Evolutionary conservation across 371 early-diverging fungal genomes (phyloP).

Genomic region (Mucor racemosus): DNA sequence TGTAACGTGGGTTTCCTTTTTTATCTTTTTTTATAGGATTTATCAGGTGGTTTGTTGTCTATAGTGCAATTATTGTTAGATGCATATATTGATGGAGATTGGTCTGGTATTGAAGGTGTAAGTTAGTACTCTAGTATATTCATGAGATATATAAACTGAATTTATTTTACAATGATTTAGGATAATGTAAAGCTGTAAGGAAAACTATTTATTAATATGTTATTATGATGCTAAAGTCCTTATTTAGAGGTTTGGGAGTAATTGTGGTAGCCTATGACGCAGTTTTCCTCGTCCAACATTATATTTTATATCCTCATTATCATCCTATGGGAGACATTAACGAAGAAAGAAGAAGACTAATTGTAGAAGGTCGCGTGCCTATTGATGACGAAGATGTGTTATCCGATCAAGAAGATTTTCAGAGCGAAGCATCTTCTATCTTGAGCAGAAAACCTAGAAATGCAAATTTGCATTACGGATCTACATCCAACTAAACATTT

Average conservation of each 20-base stretch:
- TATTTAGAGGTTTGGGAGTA: conserved; percentile 64
- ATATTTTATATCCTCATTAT: conserved; percentile 54
- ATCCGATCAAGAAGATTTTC: background rate
- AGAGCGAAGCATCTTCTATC: background rate
- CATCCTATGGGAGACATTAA: background rate
- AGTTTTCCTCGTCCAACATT: conserved; percentile 81
- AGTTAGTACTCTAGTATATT: conserved; percentile 5
- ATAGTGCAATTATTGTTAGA: conserved; percentile 79
- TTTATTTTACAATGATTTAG: conserved; percentile 12
- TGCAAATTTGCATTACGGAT: conserved; percentile 11
- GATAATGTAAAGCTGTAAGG: conserved; percentile 46
- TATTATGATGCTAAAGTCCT: background rate
- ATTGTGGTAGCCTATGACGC: conserved; percentile 74
- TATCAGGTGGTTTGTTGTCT: conserved; percentile 81
- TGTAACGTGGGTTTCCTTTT: background rate
- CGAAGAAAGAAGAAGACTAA: conserved; percentile 20
- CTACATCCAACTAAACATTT: background rate
- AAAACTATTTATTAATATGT: background rate
- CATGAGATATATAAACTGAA: background rate
- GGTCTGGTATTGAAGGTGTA: conserved; percentile 65
- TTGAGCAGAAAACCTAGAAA: conserved; percentile 11
- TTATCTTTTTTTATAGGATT: conserved; percentile 49
- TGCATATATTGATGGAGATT: conserved; percentile 60
- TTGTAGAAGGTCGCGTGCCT: conserved; percentile 17
- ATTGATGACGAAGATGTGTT: conserved; percentile 8